Percentiles rank a stretch among this genome's conserved stretches.
Evolutionary conservation across 352 stramenopile species (phyloP).

Genomic region (Pythium insidiosum): DNA sequence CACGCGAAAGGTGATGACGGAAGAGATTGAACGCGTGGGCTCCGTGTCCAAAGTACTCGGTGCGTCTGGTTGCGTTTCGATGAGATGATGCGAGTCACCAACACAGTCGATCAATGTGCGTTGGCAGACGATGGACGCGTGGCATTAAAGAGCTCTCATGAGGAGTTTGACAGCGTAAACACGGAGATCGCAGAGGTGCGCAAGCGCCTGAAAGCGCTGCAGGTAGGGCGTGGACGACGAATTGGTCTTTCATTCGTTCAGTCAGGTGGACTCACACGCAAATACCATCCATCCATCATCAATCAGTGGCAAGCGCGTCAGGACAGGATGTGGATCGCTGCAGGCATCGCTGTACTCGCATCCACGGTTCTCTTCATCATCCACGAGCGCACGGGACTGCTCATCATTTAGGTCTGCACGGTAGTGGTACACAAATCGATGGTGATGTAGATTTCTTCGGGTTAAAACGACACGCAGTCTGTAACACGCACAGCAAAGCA

Average conservation of each 20-base stretch:
- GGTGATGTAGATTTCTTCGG: not conserved
- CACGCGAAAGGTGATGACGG: slow-evolving; percentile 55
- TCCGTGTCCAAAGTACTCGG: slow-evolving; percentile 54
- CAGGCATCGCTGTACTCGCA: slow-evolving; percentile 45
- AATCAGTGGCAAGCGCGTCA: slow-evolving; percentile 63
- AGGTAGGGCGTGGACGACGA: too few species aligned
- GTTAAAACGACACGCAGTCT: not conserved
- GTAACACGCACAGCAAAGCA: too few species aligned
- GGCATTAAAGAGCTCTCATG: slow-evolving; percentile 50
- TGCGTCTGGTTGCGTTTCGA: slow-evolving; percentile 2
- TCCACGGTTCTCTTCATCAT: slow-evolving; percentile 68
- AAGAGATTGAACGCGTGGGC: slow-evolving; percentile 63
- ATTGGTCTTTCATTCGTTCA: too few species aligned
- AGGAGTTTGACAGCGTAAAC: slow-evolving; percentile 52
- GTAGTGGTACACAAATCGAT: not conserved
- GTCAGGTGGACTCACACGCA: too few species aligned
- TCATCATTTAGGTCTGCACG: slow-evolving; percentile 32
- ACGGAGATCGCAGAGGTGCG: slow-evolving; percentile 46
- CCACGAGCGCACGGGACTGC: slow-evolving; percentile 62
- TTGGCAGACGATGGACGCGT: slow-evolving; percentile 43
- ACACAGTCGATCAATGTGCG: too few species aligned
- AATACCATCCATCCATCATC: too few species aligned
- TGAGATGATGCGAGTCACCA: too few species aligned
- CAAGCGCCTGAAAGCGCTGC: slow-evolving; percentile 44
- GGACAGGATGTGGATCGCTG: slow-evolving; percentile 73